These are phyloP conservation scores for Rubroshorea leprosula DNA, from an alignment of 345 rosid genomes.

Conservation along the genomic window DNA sequence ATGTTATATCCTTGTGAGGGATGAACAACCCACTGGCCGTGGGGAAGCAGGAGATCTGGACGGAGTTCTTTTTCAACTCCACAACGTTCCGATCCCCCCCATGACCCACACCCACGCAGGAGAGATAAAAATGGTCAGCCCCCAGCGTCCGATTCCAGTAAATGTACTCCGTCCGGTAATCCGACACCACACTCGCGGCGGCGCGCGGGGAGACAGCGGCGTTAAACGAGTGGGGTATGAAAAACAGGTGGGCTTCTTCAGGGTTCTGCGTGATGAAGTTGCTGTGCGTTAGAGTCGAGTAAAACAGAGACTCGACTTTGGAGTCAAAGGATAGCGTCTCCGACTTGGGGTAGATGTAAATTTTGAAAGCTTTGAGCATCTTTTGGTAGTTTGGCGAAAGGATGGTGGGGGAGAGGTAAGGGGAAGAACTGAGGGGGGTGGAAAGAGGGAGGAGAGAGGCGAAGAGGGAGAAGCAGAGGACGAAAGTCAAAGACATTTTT, in stretches of 20 bases:
- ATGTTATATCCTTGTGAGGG: slow-evolving; percentile 52
- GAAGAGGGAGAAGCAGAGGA: slow-evolving; percentile 2
- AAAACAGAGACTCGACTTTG: slow-evolving; percentile 35
- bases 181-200: slow-evolving; percentile 25
- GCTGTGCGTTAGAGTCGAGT: slow-evolving; percentile 37
- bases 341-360: slow-evolving; percentile 37
- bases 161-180: slow-evolving; percentile 31
- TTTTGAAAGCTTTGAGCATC: slow-evolving; percentile 40
- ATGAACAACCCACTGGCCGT: slow-evolving; percentile 29
- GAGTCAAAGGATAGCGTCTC: slow-evolving; percentile 23
- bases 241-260: slow-evolving; percentile 47
- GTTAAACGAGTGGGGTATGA: slow-evolving; percentile 37
- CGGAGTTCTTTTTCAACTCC: slow-evolving; percentile 60
- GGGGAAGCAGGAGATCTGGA: slow-evolving; percentile 58
- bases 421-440: slow-evolving; percentile 14
- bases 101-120: slow-evolving; percentile 34
- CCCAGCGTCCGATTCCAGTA: slow-evolving; percentile 70
- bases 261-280: slow-evolving; percentile 37
- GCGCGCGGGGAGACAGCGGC: slow-evolving; percentile 31
- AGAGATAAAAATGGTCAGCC: slow-evolving; percentile 51
- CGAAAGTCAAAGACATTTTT: slow-evolving; percentile 18
- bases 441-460: slow-evolving; percentile 7
- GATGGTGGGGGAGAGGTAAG: slow-evolving; percentile 38
- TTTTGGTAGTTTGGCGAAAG: slow-evolving; percentile 32
- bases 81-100: slow-evolving; percentile 41